These are phyloP conservation scores for Schizopora paradoxa DNA, from an alignment of 1,284 basidiomycete species.

Conservation along the genomic window DNA sequence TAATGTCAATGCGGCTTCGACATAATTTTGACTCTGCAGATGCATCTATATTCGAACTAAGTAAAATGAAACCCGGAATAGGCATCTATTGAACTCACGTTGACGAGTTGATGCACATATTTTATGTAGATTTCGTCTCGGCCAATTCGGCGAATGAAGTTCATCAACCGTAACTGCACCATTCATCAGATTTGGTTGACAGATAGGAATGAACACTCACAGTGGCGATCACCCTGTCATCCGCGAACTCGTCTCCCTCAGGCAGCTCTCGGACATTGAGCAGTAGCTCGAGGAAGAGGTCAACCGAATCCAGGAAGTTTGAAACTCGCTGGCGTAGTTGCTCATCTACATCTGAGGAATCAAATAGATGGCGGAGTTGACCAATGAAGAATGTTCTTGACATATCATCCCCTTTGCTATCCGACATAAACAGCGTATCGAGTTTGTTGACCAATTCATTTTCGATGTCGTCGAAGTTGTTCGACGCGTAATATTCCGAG, in stretches of 20 bases:
- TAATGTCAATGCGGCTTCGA: slow-evolving; percentile 88
- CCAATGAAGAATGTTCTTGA: slow-evolving; percentile 91
- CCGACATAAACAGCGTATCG: slow-evolving; percentile 88
- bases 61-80: not conserved
- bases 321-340: slow-evolving; percentile 74
- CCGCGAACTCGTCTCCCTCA: slow-evolving; percentile 87
- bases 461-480: slow-evolving; percentile 83
- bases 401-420: slow-evolving; percentile 85
- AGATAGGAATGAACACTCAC: slow-evolving; percentile 32
- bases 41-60: slow-evolving; percentile 53
- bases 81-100: slow-evolving; percentile 43
- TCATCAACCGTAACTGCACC: slow-evolving; percentile 78
- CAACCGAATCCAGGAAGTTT: slow-evolving; percentile 83
- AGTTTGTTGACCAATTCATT: slow-evolving; percentile 93
- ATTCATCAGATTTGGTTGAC: not conserved
- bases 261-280: slow-evolving; percentile 90
- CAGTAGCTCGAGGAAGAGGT: slow-evolving; percentile 91
- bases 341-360: slow-evolving; percentile 76
- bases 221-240: slow-evolving; percentile 92
- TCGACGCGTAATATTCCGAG: slow-evolving; percentile 80
- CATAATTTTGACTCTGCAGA: slow-evolving; percentile 81
- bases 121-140: slow-evolving; percentile 89
- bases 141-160: slow-evolving; percentile 83
- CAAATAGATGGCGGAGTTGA: slow-evolving; percentile 87
- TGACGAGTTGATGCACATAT: slow-evolving; percentile 92